These are phyloP conservation scores for Phytophthora melonis DNA, from an alignment of 352 stramenopile species.

Conservation along the genomic window DNA sequence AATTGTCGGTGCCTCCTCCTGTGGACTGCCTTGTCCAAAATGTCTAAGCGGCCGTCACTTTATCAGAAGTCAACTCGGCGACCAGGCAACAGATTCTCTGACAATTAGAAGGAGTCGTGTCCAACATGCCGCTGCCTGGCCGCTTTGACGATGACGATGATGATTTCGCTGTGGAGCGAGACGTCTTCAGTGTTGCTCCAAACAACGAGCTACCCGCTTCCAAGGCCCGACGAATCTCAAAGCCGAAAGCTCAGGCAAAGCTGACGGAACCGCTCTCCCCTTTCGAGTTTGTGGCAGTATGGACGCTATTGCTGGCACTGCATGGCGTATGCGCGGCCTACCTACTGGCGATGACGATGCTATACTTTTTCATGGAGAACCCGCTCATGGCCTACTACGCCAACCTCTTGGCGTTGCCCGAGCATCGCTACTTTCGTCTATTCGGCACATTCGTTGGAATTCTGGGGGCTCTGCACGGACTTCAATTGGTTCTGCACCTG, in stretches of 20 bases:
- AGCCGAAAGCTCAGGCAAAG: neutral
- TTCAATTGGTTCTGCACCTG: constrained; percentile 28
- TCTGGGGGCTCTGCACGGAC: constrained; percentile 26
- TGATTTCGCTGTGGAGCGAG: constrained; percentile 10
- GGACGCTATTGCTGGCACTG: constrained; percentile 24
- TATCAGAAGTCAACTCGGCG: neutral
- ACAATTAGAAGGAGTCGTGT: neutral
- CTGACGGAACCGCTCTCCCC: constrained; percentile 9
- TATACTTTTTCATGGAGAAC: constrained; percentile 51
- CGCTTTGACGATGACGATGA: constrained; percentile 16
- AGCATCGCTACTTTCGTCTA: constrained; percentile 34
- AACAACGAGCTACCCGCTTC: neutral
- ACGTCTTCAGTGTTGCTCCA: constrained; percentile 7
- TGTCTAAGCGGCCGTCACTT: neutral
- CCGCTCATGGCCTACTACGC: constrained; percentile 60
- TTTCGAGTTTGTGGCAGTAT: constrained; percentile 20
- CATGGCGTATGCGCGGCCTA: constrained; percentile 33
- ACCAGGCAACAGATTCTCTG: neutral
- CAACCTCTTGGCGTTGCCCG: constrained; percentile 38
- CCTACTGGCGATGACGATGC: constrained; percentile 21
- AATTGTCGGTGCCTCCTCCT: neutral
- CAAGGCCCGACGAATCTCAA: constrained; percentile 12
- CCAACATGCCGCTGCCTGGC: neutral
- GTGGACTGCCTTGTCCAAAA: neutral
- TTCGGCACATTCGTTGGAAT: constrained; percentile 35